Evolutionary conservation across 2,329 filamentous ascomycete species (phyloP).

Genomic region (Botrytis fragariae): DNA sequence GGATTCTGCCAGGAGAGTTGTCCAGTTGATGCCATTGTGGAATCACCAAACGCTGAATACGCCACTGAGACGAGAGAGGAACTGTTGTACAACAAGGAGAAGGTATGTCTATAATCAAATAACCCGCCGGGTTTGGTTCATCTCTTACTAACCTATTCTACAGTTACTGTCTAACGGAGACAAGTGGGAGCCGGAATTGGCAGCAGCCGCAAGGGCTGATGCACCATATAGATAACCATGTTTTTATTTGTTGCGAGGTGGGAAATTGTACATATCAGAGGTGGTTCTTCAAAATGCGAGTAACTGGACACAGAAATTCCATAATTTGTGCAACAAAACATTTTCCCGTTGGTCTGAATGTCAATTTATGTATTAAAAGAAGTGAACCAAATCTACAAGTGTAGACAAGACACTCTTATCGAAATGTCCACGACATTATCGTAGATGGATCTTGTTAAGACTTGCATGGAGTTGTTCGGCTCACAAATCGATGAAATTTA

Average conservation of each 20-base stretch:
- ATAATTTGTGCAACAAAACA: not conserved
- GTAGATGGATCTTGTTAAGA: not conserved
- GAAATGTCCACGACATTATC: not conserved
- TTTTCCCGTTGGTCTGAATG: not conserved
- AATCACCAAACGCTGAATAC: slow-evolving; percentile 72
- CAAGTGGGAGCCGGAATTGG: slow-evolving; percentile 97
- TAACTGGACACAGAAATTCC: not conserved
- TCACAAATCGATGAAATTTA: not conserved
- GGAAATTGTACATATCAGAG: slow-evolving; percentile 19
- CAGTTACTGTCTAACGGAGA: slow-evolving; percentile 86
- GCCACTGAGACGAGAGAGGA: slow-evolving; percentile 83
- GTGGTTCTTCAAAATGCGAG: slow-evolving; percentile 11
- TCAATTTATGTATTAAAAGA: not conserved
- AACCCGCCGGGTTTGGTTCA: too few relatives aligned
- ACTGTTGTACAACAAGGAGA: slow-evolving; percentile 94
- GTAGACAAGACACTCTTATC: not conserved
- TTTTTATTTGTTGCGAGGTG: slow-evolving; percentile 13
- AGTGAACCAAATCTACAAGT: not conserved
- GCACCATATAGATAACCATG: slow-evolving; percentile 76
- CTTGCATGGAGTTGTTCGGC: not conserved
- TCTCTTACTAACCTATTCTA: slow-evolving; percentile 29
- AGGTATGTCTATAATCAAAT: slow-evolving; percentile 45
- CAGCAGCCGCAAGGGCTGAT: slow-evolving; percentile 87
- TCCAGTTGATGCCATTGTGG: slow-evolving; percentile 91
- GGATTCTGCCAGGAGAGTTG: slow-evolving; percentile 99